Conservation (phyloP, 2,329 filamentous ascomycete species). For the Epichloe typhina region DNA sequence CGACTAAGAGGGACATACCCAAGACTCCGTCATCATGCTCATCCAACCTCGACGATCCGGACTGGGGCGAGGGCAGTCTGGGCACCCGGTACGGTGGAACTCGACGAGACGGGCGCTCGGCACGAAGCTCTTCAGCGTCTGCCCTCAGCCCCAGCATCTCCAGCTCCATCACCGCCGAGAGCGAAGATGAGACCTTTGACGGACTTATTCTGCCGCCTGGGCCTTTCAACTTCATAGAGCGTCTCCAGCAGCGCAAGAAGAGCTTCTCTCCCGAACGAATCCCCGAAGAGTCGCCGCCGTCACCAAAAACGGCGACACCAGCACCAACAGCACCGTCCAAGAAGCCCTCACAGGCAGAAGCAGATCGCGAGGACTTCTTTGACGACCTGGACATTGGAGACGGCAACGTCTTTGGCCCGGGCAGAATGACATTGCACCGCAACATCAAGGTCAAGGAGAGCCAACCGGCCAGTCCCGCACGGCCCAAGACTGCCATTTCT, state of each 20-base stretch:
- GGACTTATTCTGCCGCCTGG: constrained; percentile 78
- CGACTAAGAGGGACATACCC: constrained; percentile 46
- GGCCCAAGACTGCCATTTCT: constrained; percentile 64
- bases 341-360: constrained; percentile 22
- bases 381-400: constrained; percentile 77
- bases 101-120: constrained; percentile 62
- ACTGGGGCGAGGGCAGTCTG: constrained; percentile 88
- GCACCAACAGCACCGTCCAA: constrained; percentile 8
- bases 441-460: constrained; percentile 79
- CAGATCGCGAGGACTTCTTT: constrained; percentile 64
- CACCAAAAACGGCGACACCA: not conserved
- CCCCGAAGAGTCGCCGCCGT: constrained; percentile 20
- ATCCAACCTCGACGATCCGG: constrained; percentile 59
- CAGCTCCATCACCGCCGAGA: constrained; percentile 82
- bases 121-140: constrained; percentile 75
- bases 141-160: constrained; percentile 86
- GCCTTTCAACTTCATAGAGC: constrained; percentile 69
- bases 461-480: constrained; percentile 53
- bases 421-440: constrained; percentile 73
- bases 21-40: constrained; percentile 38
- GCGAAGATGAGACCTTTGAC: constrained; percentile 83
- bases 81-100: constrained; percentile 85
- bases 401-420: constrained; percentile 66
- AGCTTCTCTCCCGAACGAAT: constrained; percentile 42
- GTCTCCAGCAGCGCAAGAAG: constrained; percentile 58